Base-by-base conservation (phyloP, 345 rosid genomes). In the Dovyalis caffra region DNA sequence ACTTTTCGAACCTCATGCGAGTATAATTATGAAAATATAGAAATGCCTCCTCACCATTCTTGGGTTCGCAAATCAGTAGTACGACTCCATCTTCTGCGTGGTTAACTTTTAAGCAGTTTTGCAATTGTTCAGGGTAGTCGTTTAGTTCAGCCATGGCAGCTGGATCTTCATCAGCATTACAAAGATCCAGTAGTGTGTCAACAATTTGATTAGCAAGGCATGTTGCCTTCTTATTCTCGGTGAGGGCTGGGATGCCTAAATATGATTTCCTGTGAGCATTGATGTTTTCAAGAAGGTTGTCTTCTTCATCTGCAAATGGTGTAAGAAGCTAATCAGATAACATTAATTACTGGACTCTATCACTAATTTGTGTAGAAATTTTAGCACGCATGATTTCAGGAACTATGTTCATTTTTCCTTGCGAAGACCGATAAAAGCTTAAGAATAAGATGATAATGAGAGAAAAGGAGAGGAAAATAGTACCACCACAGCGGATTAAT, bases 221-320 rank as follows among this genome's bases (percentile, higher is more conserved):
- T 3, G 49, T 78, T 0, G 97, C 97, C 18, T 87, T 87, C 29
- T 78, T 82, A 73, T 87, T 87, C 79, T 87, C 86, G 34, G 80
- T 5, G 23, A 90, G 83, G 16, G 77, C 65, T 1, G 84, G 79
- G 51, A 93, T 86, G 68, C 70, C 84, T 37, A 70, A 64, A 4
- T 88, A 65, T 23, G 25, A 8, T 31, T 84, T 86, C 71, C 97
- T 69, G 83, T 82, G 86, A 80, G 86, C 85, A 85, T 93, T 88
- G 65, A 93, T 77, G 68, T 88, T 94, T 78, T 88, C 90, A 8
- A 90, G 87, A 75, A 91, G 89, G 71, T 82, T 67, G 83, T 90
- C 85, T 75, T 88, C 86, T 7, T 73, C 88, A 23, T 23, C 61
- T 23, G 61, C 28, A 56, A 23, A 9, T 9, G 15, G 49, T 43